Evolutionary conservation across 768 basidiomycete species (phyloP).

Genomic region (Gautieria morchelliformis): DNA sequence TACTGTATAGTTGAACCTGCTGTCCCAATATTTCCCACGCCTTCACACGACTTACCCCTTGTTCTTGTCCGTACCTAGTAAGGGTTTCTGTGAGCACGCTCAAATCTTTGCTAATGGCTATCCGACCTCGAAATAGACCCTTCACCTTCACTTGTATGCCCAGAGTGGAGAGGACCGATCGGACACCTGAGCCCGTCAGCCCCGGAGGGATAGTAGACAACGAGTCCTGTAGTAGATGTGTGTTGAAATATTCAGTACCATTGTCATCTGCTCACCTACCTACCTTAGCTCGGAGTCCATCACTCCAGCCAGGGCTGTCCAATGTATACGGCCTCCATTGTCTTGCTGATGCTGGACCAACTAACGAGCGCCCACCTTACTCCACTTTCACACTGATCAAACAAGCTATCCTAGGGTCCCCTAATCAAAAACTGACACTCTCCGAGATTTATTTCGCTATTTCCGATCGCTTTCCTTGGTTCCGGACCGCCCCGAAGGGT

Average conservation of each 20-base stretch:
- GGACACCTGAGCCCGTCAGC: background rate
- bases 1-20: no score
- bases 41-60: background rate
- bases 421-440: constrained; percentile 42
- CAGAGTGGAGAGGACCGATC: background rate
- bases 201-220: background rate
- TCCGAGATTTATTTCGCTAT: constrained; percentile 53
- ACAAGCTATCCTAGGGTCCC: constrained; percentile 57
- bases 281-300: background rate
- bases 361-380: constrained; percentile 29
- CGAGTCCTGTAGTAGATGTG: background rate
- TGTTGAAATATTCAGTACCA: background rate
- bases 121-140: no score
- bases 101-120: no score
- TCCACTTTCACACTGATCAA: constrained; percentile 43
- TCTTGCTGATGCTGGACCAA: constrained; percentile 24
- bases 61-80: background rate
- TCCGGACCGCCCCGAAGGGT: background rate
- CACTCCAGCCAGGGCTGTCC: background rate
- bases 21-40: background rate
- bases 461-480: constrained; percentile 40
- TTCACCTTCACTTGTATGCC: background rate
- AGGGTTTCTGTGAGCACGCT: no score
- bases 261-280: background rate
- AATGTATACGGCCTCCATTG: constrained; percentile 14